These are phyloP conservation scores for Leccinum obscurum DNA, from an alignment of 768 basidiomycete species.

Conservation along the genomic window DNA sequence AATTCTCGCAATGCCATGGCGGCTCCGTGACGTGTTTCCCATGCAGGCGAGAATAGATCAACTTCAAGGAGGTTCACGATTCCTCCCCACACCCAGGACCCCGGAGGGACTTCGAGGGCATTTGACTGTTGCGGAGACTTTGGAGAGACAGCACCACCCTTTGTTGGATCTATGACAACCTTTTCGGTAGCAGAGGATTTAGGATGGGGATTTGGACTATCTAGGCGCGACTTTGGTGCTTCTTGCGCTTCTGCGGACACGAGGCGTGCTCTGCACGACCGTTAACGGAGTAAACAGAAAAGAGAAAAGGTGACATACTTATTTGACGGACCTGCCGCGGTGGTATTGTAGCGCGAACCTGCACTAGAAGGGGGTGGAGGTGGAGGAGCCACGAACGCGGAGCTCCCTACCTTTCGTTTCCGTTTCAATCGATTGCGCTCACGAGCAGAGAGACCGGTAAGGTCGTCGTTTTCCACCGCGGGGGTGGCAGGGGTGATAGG, in stretches of 20 bases:
- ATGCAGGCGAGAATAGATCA: conserved; percentile 79
- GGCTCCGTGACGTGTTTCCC: conserved; percentile 95
- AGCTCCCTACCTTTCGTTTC: conserved; percentile 86
- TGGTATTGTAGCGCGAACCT: conserved; percentile 61
- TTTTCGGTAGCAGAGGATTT: conserved; percentile 53
- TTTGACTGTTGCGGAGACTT: conserved; percentile 76
- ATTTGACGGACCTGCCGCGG: conserved; percentile 57
- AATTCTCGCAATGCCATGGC: conserved; percentile 89
- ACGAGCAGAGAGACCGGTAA: conserved; percentile 74
- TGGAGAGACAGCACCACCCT: conserved; percentile 82
- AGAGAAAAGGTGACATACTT: conserved; percentile 43
- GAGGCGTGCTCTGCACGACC: conserved; percentile 60
- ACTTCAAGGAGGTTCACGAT: conserved; percentile 78
- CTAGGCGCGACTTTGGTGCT: conserved; percentile 51
- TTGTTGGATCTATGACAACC: conserved; percentile 75
- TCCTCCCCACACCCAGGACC: conserved; percentile 86
- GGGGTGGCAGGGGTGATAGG: conserved; percentile 45
- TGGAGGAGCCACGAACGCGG: conserved; percentile 77
- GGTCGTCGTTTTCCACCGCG: conserved; percentile 42
- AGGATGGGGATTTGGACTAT: conserved; percentile 49
- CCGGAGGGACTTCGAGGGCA: conserved; percentile 72
- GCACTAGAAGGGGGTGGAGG: conserved; percentile 56
- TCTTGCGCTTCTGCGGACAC: conserved; percentile 62
- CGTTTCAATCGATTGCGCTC: conserved; percentile 94
- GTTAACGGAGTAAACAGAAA: conserved; percentile 5